Evolutionary conservation across 495 filamentous ascomycete species (phyloP).

Genomic region (Trichocladium antarcticum): DNA sequence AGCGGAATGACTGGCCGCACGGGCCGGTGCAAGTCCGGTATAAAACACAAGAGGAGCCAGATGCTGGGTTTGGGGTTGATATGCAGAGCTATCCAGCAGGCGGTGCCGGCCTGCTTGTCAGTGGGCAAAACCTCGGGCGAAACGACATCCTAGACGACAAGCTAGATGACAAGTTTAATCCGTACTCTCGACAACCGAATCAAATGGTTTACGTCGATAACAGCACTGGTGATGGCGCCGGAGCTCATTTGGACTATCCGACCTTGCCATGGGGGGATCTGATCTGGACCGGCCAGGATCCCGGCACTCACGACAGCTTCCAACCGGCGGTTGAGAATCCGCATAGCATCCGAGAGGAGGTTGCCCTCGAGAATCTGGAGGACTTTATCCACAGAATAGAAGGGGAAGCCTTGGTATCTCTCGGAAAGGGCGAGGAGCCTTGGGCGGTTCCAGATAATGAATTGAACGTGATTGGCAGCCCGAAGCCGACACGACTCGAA

Average conservation of each 20-base stretch:
- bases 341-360: not conserved
- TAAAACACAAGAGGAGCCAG: not conserved
- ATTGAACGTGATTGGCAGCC: not conserved
- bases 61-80: not conserved
- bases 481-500: not conserved
- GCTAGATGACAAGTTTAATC: not conserved
- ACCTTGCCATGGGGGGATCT: not conserved
- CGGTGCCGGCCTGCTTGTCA: not conserved
- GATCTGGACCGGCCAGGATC: no score
- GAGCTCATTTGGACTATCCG: not conserved
- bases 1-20: not conserved
- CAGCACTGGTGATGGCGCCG: not conserved
- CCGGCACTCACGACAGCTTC: not conserved
- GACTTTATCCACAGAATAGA: conserved; percentile 34
- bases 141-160: not conserved
- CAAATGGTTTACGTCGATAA: not conserved
- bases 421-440: not conserved
- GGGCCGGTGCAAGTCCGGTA: not conserved
- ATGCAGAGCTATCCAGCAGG: not conserved
- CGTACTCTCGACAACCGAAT: no score
- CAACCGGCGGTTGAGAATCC: not conserved
- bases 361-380: conserved; percentile 22
- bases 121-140: not conserved
- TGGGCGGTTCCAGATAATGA: not conserved
- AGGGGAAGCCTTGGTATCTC: conserved; percentile 14